Percentiles rank a stretch among this genome's conserved stretches.
phyloP scores from a whole-genome alignment of 1,284 basidiomycete species.

The Caloboletus firmus region DNA sequence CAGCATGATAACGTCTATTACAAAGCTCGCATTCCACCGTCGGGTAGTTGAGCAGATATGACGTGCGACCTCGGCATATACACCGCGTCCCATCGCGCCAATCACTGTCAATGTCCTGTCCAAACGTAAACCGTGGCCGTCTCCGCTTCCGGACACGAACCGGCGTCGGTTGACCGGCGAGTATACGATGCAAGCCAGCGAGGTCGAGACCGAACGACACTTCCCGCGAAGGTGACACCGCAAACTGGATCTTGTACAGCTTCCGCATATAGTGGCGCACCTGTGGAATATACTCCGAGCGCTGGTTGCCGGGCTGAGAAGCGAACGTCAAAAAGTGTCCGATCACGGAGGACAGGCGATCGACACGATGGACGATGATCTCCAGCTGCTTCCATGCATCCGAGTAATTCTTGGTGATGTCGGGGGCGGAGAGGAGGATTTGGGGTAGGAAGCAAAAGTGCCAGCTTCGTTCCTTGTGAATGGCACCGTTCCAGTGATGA shows the following conservation, averaged over 20 bases:
- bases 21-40: slow-evolving; percentile 68
- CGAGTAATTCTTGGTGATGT: slow-evolving; percentile 72
- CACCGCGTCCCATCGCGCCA: slow-evolving; percentile 76
- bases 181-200: slow-evolving; percentile 73
- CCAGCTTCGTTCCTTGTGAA: slow-evolving; percentile 76
- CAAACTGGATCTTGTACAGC: slow-evolving; percentile 79
- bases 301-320: slow-evolving; percentile 64
- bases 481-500: slow-evolving; percentile 82
- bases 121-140: slow-evolving; percentile 70
- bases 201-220: slow-evolving; percentile 78
- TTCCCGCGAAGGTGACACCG: slow-evolving; percentile 72
- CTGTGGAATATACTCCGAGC: slow-evolving; percentile 69
- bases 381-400: slow-evolving; percentile 75
- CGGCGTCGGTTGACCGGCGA: slow-evolving; percentile 62
- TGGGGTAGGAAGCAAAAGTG: slow-evolving; percentile 76
- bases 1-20: slow-evolving; percentile 64
- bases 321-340: slow-evolving; percentile 76
- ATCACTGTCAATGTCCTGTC: slow-evolving; percentile 71
- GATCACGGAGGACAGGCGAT: slow-evolving; percentile 67
- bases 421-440: slow-evolving; percentile 66
- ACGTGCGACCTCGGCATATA: slow-evolving; percentile 71
- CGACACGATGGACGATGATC: slow-evolving; percentile 71
- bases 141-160: slow-evolving; percentile 58
- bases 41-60: slow-evolving; percentile 57
- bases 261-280: slow-evolving; percentile 86